Evolutionary conservation across 257 asterid genomes (phyloP), one percentile per base, ranked within the genome.

Genomic region (Solanum bulbocastanum): DNA sequence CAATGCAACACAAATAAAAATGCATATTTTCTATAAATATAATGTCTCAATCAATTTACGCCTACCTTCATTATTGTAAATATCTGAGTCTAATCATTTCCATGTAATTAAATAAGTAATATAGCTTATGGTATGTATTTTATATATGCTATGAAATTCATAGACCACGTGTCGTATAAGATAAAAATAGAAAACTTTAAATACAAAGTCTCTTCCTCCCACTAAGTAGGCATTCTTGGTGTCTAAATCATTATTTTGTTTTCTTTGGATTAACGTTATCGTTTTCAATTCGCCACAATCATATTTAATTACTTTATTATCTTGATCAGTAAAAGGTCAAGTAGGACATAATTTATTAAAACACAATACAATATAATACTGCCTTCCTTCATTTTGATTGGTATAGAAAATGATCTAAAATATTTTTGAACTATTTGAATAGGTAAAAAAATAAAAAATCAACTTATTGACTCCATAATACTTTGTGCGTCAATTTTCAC

Each of bases 251-350:
- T 49, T 81, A 46, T 15, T 30, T 27, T 81, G 39, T 46, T 81
- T 81, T 81, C 85, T 27, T 30, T 46, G 39, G 9, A 79, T 79
- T 25, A 46, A 32, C 27, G 52, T 30, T 27, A 30, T 81, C 85
- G 68, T 81, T 81, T 81, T 81, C 68, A 81, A 81, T 46, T 81
- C 27, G 49, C 69, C 69, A 30, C 68, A 81, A 81, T 4, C 18
- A 30, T 81, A 8, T 42, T 78, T 81, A 5, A 44, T 11, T 46
- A 81, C 42, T 81, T 27, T 10, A 46, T 81, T 46, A 46, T 81
- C 42, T 30, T 46, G 40, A 40, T 16, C 16, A 16, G 25, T 44
- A 10, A 27, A 14, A 81, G 36, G 42, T 27, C 30, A 46, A 46
- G 40, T 5, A 9, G 11, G 3, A 30, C 3, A 81, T 30, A 15